These are phyloP conservation scores for Fusarium buharicum DNA, from an alignment of 2,329 filamentous ascomycete species.

Conservation along the genomic window DNA sequence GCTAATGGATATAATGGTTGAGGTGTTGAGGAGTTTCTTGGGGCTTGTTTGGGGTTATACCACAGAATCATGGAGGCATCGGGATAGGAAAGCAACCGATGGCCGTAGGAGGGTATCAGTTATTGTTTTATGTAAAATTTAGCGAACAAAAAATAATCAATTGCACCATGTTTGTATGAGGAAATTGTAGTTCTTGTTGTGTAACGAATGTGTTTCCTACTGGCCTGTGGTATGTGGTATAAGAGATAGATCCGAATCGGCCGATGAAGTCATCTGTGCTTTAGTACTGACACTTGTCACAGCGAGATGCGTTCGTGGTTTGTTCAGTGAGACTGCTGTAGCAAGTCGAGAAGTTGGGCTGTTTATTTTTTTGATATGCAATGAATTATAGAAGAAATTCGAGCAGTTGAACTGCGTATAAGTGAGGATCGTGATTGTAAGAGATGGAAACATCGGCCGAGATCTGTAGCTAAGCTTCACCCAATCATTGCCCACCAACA, in stretches of 20 bases:
- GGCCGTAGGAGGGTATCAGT: neutral
- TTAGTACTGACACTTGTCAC: neutral
- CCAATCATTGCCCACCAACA: slow-evolving; percentile 1
- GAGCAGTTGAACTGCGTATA: slow-evolving; percentile 1
- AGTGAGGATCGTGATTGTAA: slow-evolving; percentile 7
- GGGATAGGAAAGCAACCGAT: slow-evolving; percentile 2
- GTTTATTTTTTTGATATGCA: too few species aligned
- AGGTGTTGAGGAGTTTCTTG: slow-evolving; percentile 20
- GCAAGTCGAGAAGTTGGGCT: neutral
- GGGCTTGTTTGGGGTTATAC: slow-evolving; percentile 29
- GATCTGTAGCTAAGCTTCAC: neutral
- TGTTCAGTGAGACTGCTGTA: neutral
- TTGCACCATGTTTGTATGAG: neutral
- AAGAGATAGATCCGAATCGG: neutral
- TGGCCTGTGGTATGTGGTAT: neutral
- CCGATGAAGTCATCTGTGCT: neutral
- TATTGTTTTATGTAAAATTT: neutral
- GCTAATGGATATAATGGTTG: neutral
- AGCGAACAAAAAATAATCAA: neutral
- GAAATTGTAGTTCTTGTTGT: neutral
- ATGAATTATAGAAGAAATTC: neutral
- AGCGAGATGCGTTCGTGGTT: neutral
- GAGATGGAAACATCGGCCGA: neutral
- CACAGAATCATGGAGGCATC: slow-evolving; percentile 13
- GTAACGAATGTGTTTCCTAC: neutral